Percentiles rank a stretch among this genome's conserved stretches.
Evolutionary conservation across 2,329 filamentous ascomycete species (phyloP).

Genomic region (Boeremia lycopersici): DNA sequence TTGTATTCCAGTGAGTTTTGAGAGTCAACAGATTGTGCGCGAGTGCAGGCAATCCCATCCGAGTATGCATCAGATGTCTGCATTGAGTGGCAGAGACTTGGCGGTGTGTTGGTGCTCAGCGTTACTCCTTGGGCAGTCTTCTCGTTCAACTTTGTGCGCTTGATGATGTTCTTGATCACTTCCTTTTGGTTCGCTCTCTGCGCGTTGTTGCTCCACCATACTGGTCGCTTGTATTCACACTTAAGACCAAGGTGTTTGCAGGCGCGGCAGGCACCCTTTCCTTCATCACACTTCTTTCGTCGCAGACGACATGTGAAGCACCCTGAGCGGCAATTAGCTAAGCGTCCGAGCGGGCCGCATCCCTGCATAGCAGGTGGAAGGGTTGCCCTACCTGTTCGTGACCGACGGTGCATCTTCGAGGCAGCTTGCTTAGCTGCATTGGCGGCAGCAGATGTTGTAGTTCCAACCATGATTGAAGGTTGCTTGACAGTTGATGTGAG

Average conservation of each 20-base stretch:
- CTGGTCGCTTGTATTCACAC: conserved; percentile 95
- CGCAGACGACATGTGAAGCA: conserved; percentile 72
- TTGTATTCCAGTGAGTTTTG: conserved; percentile 69
- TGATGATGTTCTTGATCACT: conserved; percentile 95
- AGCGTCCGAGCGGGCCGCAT: conserved; percentile 40
- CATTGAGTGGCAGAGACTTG: conserved; percentile 79
- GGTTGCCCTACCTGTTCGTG: conserved; percentile 80
- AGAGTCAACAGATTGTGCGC: conserved; percentile 80
- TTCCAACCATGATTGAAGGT: conserved; percentile 57
- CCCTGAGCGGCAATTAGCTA: conserved; percentile 55
- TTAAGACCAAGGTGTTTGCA: conserved; percentile 76
- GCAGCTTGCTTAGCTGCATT: conserved; percentile 63
- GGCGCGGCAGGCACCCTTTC: conserved; percentile 66
- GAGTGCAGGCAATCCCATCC: conserved; percentile 70
- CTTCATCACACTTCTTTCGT: conserved; percentile 73
- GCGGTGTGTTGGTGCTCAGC: conserved; percentile 67
- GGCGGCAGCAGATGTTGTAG: conserved; percentile 57
- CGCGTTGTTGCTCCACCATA: conserved; percentile 97
- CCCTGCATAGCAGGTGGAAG: conserved; percentile 43
- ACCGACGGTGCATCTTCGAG: conserved; percentile 89
- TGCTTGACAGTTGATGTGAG: conserved; percentile 50
- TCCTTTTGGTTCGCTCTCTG: conserved; percentile 87
- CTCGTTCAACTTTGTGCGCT: conserved; percentile 91
- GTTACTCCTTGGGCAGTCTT: conserved; percentile 67
- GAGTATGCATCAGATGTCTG: conserved; percentile 82